Conservation (phyloP, 23 red algal species). For the Pyropia haitanensis region DNA sequence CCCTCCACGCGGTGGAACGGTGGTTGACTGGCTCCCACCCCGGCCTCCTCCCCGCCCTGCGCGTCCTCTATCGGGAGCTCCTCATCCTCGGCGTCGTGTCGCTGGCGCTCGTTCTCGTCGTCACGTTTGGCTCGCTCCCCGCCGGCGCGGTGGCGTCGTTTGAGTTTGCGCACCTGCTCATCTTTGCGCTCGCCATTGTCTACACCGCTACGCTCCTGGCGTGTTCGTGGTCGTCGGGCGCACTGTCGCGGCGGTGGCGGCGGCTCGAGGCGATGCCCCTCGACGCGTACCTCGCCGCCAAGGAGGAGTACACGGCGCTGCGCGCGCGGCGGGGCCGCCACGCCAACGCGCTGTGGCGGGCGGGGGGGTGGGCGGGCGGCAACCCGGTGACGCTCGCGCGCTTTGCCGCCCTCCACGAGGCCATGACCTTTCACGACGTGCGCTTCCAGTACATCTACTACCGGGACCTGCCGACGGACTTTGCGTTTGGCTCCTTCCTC, state of each 20-base stretch:
- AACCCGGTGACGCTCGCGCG: slow-evolving; percentile 10
- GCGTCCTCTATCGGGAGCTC: slow-evolving; percentile 64
- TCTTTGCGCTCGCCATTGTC: slow-evolving; percentile 64
- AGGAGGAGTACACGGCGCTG: slow-evolving; percentile 45
- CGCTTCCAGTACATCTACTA: slow-evolving; percentile 79
- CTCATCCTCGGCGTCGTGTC: slow-evolving; percentile 65
- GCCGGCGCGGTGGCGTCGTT: slow-evolving; percentile 41
- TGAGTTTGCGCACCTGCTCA: slow-evolving; percentile 73
- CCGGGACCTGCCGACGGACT: slow-evolving; percentile 55
- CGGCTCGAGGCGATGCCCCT: slow-evolving; percentile 39
- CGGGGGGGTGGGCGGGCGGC: slow-evolving; percentile 32
- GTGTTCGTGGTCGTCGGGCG: slow-evolving; percentile 14
- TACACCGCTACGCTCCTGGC: slow-evolving; percentile 29
- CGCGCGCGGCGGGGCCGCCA: slow-evolving; percentile 8
- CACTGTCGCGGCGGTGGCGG: slow-evolving; percentile 39
- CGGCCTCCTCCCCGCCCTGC: slow-evolving; percentile 22
- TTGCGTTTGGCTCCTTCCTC: slow-evolving; percentile 52
- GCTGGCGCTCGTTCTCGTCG: slow-evolving; percentile 47
- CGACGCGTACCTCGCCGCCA: slow-evolving; percentile 37
- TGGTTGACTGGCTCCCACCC: slow-evolving; percentile 43
- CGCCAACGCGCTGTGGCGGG: slow-evolving; percentile 32
- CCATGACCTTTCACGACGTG: slow-evolving; percentile 78
- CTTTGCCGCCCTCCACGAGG: slow-evolving; percentile 38
- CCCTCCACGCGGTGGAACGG: slow-evolving; percentile 41
- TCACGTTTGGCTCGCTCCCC: slow-evolving; percentile 18